phyloP scores from a whole-genome alignment of 257 asterid genomes.

The Solanum pinnatisectum region DNA sequence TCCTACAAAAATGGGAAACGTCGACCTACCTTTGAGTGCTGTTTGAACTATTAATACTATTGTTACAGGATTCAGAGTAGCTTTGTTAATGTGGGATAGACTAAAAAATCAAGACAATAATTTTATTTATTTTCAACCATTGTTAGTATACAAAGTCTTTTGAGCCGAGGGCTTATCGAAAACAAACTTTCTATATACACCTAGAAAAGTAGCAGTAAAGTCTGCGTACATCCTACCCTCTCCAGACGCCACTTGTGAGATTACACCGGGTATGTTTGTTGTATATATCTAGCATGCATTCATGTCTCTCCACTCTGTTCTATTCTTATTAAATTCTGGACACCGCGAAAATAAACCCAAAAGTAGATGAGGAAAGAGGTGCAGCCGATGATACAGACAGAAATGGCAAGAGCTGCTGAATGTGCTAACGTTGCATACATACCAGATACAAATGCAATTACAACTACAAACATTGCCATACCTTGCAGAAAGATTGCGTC shows the following conservation, averaged over 20 bases:
- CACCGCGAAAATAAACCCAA: not conserved
- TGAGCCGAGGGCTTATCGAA: not conserved
- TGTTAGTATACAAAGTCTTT: not conserved
- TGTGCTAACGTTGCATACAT: not conserved
- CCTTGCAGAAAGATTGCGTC: not conserved
- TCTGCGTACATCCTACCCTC: not conserved
- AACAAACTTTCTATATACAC: not conserved
- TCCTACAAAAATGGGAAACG: too few species aligned
- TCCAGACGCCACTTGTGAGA: not conserved
- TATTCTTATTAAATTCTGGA: not conserved
- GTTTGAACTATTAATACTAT: too few species aligned
- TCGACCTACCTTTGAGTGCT: too few species aligned
- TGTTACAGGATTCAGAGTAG: not conserved
- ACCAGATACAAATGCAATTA: not conserved
- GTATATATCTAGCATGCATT: not conserved
- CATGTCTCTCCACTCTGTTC: not conserved
- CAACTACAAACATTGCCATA: not conserved
- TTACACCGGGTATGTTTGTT: not conserved
- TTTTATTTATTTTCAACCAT: not conserved
- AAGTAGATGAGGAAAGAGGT: not conserved
- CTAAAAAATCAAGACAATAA: not conserved
- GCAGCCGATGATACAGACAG: not conserved
- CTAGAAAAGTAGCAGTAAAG: not conserved
- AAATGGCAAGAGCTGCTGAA: not conserved
- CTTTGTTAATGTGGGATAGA: not conserved